These are phyloP conservation scores for Cucumis cinereus DNA, from an alignment of 306 rosid species.

Conservation along the genomic window DNA sequence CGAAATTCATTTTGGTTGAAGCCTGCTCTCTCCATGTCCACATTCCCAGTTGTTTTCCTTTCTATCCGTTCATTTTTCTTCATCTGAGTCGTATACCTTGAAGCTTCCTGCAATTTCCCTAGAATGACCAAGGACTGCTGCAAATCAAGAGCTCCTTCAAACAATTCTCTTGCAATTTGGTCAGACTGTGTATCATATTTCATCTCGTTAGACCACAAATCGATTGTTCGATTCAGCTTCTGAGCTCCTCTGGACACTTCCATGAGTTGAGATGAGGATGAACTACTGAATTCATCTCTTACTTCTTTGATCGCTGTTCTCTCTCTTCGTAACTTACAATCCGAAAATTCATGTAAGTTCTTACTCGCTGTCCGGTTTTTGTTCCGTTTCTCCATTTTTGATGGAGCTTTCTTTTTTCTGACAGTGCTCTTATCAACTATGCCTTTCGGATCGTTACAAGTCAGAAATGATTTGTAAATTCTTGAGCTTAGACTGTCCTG, in stretches of 20 bases:
- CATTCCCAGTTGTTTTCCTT: conserved; percentile 16
- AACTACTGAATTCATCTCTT: conserved; percentile 21
- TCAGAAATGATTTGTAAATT: conserved; percentile 63
- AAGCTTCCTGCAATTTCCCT: conserved; percentile 64
- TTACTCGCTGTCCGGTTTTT: conserved; percentile 26
- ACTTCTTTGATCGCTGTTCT: conserved; percentile 11
- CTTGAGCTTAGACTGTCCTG: conserved; percentile 43
- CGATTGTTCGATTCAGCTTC: conserved; percentile 63
- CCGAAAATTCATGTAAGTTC: conserved; percentile 13
- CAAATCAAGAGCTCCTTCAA: conserved; percentile 77
- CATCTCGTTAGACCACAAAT: conserved; percentile 56
- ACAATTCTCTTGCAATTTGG: conserved; percentile 57
- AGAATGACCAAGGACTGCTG: conserved; percentile 67
- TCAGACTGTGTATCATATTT: conserved; percentile 35
- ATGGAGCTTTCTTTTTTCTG: conserved; percentile 39
- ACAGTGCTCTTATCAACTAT: conserved; percentile 59
- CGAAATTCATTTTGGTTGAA: conserved; percentile 21
- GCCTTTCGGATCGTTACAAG: conserved; percentile 87
- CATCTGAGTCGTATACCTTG: conserved; percentile 26
- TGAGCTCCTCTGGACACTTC: conserved; percentile 69
- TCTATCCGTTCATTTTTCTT: conserved; percentile 18
- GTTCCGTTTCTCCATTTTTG: conserved; percentile 40
- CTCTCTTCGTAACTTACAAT: not conserved
- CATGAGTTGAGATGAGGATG: conserved; percentile 58
- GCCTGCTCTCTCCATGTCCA: conserved; percentile 11